Base-by-base conservation (phyloP, 2,329 filamentous ascomycete species). In the Talaromyces funiculosus region DNA sequence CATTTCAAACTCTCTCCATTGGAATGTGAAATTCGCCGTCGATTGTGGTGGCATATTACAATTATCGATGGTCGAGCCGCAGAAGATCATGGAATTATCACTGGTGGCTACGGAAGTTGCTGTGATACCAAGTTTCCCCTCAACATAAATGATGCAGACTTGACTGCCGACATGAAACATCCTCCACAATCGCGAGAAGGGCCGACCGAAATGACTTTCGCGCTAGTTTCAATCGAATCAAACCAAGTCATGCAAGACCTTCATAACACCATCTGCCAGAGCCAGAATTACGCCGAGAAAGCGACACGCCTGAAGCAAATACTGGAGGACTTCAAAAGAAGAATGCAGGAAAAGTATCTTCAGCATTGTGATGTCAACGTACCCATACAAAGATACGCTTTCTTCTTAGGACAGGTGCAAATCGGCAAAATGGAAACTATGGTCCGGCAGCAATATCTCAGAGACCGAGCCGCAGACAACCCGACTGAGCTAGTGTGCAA, bases 21-120 rank as follows among this genome's bases (percentile, higher is more conserved):
- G 64, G 82, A 86, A 60, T 78, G 82, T 4, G 84, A 87, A 67
- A 83, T 84, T 75, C 76, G 84, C 18, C 76, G 84, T 62, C 75
- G 84, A 20, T 70, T 85, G 4, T 87, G 84, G 84, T 86, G 83
- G 81, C 79, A 83, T 60, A 70, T 86, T 6, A 16, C 22, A 14
- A 33, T 26, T 14, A 29, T 42, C 22, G 54, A 57, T 45, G 81
- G 77, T 79, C 73, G 82, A 53, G 79, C 81, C 1, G 81, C 80
- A 2, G 84, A 86, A 64, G 84, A 86, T 60, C 82, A 85, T 62
- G 84, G 84, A 0, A 79, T 79, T 42, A 79, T 81, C 64, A 76
- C 80, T 1, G 78, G 47, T 51, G 47, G 47, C 18, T 76, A 1
- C 78, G 82, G 78, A 63, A 75, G 75, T 18, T 71, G 75, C 2